Evolutionary conservation across 1,284 basidiomycete genomes (phyloP), one percentile per base, ranked within the genome.

Genomic region (Cryptococcus hybrid): DNA sequence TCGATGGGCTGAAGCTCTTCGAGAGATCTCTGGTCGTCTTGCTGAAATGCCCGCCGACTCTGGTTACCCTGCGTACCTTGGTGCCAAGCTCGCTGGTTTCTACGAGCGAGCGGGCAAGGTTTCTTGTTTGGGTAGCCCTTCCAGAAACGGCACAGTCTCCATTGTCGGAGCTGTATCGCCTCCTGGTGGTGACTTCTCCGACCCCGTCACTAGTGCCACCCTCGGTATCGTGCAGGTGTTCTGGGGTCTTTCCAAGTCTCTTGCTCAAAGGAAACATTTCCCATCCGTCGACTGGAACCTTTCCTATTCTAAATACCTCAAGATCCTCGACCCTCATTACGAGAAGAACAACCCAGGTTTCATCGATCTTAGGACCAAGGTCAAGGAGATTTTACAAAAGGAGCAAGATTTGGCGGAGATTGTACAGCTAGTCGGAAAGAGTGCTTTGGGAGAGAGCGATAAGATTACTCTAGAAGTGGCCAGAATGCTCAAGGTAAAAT

Each of bases 21-120:
- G 96, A 84, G 96, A 99, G 84, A 98, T 99, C 66, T 97, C 93
- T 42, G 96, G 96, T 82, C 93, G 96, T 81, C 80, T 99, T 57
- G 96, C 96, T 40, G 96, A 99, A 81, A 99, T 99, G 96, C 96
- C 96, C 57, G 96, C 96, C 47, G 96, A 99, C 80, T 98, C 95
- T 44, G 93, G 93, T 64, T 99, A 99, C 80, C 96, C 96, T 52
- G 96, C 96, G 5, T 99, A 99, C 79, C 86, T 99, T 62, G 83
- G 89, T 69, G 94, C 95, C 52, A 99, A 99, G 80, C 82, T 99
- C 48, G 95, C 95, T 42, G 86, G 88, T 69, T 99, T 99, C 85
- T 99, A 99, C 81, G 96, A 99, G 79, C 90, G 96, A 71, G 94
- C 96, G n/a, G 96, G 96, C 49, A 96, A 95, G 77, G 94, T 96